Base-by-base conservation (phyloP, 1,284 basidiomycete species). In the Cryptococcus sp. region DNA sequence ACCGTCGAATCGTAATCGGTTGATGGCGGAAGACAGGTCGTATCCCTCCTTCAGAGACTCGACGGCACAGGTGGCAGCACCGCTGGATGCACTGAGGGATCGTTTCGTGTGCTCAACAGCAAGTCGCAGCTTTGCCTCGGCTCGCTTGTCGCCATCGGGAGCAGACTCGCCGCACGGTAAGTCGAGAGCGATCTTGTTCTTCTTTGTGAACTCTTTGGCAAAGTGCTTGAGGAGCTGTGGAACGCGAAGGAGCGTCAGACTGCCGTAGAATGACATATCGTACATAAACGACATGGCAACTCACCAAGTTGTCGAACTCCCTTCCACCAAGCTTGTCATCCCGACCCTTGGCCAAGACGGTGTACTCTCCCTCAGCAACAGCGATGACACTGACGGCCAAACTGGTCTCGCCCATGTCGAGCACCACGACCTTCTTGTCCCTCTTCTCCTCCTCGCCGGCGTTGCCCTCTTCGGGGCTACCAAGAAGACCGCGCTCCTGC, bases 121-220 rank as follows among this genome's bases (percentile, higher is more conserved):
- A 52, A 98, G 86, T 27, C 90, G 85, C 43, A 99, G 85, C 78
- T 96, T 97, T 51, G 93, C 91, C 75, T 93, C 90, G 4, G 95
- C 93, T 22, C 96, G 90, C 72, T 87, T 85, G 78, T 94, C 90
- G 50, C 81, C 79, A 10, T 63, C 69, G 13, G 81, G 70, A n/a
- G 85, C 81, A 5, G 79, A 78, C 54, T 74, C 71, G 19, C 85
- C 79, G 40, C 88, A 86, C 42, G 84, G 64, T 84, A 86, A 61
- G 16, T 83, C 79, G 42, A 97, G 82, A 0, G 87, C 81, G 23
- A 85, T 84, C 79, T 94, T 94, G 42, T 89, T 93, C 83, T 98
- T 99, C 80, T 98, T 98, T 55, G 91, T 91, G 78, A 99, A 99
- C 72, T 99, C 95, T 76, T 94, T 90, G 55, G 91, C 87, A 78